Conservation (phyloP, 257 asterid species). For the Solanum acaule region DNA sequence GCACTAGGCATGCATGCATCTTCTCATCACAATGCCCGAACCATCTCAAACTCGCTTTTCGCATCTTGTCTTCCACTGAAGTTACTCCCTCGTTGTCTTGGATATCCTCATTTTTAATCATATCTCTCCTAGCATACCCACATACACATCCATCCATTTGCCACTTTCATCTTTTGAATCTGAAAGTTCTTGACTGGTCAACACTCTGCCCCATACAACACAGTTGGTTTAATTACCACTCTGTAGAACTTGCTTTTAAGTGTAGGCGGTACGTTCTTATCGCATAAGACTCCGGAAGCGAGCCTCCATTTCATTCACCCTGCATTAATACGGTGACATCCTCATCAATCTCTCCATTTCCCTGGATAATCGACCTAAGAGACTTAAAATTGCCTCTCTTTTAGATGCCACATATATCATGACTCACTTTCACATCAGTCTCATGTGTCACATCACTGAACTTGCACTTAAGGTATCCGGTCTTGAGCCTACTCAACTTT, state of each 20-base stretch:
- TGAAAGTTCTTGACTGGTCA: background rate
- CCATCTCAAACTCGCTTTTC: background rate
- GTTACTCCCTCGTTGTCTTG: background rate
- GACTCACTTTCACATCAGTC: background rate
- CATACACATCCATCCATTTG: no score
- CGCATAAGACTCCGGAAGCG: background rate
- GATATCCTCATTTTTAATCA: background rate
- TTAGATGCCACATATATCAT: background rate
- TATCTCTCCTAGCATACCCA: background rate
- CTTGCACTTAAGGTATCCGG: background rate
- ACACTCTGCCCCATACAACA: background rate
- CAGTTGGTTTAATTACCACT: background rate
- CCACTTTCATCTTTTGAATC: background rate
- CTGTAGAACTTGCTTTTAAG: background rate
- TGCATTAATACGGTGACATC: background rate
- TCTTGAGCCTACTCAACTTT: background rate
- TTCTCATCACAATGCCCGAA: background rate
- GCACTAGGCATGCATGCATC: background rate
- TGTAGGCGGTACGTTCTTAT: background rate
- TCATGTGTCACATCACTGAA: background rate
- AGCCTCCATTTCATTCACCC: background rate
- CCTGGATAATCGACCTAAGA: background rate
- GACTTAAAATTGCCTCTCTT: background rate
- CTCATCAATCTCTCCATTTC: background rate
- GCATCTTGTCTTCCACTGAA: background rate